Evolutionary conservation across 345 rosid species (phyloP).

Genomic region (Rhizophora apiculata): DNA sequence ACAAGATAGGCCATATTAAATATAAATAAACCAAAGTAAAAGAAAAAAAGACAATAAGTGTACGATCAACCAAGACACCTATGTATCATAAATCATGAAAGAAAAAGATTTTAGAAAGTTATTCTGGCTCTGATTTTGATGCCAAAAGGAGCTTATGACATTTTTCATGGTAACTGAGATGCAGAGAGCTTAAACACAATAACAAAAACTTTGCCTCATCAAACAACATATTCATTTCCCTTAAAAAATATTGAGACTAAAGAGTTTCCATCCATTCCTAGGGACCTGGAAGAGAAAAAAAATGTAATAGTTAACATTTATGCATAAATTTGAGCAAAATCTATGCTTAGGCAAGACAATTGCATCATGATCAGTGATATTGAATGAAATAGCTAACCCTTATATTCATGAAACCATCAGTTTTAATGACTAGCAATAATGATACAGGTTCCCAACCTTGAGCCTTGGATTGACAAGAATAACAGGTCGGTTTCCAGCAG

Average conservation of each 20-base stretch:
- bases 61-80: no score
- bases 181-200: no score
- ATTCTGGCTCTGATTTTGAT: not conserved
- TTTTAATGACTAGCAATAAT: no score
- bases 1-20: constrained; percentile 4
- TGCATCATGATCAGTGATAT: no score
- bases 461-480: constrained; percentile 84
- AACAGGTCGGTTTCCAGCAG: constrained; percentile 86
- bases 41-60: no score
- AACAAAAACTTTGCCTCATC: no score
- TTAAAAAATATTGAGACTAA: not conserved
- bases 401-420: not conserved
- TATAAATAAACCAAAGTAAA: not conserved
- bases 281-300: not conserved
- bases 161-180: not conserved
- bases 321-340: no score
- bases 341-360: no score
- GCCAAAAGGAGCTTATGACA: not conserved
- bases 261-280: not conserved
- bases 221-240: not conserved
- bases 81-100: no score
- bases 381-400: no score
- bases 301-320: not conserved
- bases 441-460: constrained; percentile 41
- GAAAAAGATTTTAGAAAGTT: not conserved